A percentile compares a stretch with the other conserved stretches of the same genome.
Conservation (phyloP, 345 rosid species). For the Corchorus olitorius region DNA sequence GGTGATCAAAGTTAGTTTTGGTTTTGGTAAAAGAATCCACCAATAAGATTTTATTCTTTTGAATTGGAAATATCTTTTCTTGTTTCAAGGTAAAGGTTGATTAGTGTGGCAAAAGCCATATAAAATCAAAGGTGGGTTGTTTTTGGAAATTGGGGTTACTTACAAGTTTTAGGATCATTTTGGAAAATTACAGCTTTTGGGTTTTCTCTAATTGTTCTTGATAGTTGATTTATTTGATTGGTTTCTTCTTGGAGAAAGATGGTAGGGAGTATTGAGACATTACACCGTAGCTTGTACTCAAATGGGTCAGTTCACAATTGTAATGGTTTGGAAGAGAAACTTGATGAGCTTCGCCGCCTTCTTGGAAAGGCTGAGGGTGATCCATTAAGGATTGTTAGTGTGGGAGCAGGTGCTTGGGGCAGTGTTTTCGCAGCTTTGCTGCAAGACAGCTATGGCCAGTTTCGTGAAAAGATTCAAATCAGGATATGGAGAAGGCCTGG, state of each 20-base stretch:
- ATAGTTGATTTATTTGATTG: constrained; percentile 19
- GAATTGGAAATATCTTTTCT: not conserved
- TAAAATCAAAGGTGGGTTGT: constrained; percentile 26
- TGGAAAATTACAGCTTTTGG: constrained; percentile 14
- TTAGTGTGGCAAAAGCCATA: constrained; percentile 15
- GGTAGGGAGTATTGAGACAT: constrained; percentile 57
- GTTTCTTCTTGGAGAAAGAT: constrained; percentile 36
- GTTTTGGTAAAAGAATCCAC: constrained; percentile 44
- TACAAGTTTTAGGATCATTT: not conserved
- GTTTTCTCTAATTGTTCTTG: constrained; percentile 11
- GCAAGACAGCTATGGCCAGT: constrained; percentile 72
- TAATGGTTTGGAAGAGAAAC: constrained; percentile 65
- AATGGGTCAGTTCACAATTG: constrained; percentile 49
- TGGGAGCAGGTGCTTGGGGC: constrained; percentile 92
- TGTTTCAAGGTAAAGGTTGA: constrained; percentile 15
- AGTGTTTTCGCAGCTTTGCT: constrained; percentile 78
- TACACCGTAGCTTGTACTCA: constrained; percentile 26
- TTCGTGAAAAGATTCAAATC: constrained; percentile 69
- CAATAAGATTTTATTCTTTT: constrained; percentile 40
- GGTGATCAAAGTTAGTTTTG: constrained; percentile 32
- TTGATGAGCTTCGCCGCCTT: constrained; percentile 58
- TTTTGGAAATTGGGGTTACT: constrained; percentile 14
- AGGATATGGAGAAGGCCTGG: constrained; percentile 84
- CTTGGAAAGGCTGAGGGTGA: constrained; percentile 62
- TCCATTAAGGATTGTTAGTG: constrained; percentile 74